A percentile compares a stretch with the other conserved stretches of the same genome.
These are phyloP conservation scores for Vararia minispora DNA, from an alignment of 768 basidiomycete species.

Conservation along the genomic window DNA sequence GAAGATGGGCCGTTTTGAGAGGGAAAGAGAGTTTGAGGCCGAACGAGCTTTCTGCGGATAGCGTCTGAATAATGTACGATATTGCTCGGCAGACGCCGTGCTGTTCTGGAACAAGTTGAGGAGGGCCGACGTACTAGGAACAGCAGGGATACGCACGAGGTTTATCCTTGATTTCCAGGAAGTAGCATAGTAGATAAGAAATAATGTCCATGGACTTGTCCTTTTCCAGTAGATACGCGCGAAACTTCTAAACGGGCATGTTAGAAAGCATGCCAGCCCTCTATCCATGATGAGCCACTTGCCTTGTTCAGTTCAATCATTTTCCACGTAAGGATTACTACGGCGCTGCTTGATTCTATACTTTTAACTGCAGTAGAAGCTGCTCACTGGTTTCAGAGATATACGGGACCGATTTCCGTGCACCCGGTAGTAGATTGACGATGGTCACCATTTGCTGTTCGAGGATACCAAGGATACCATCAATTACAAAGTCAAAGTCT, in stretches of 20 bases:
- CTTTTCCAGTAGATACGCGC: conserved; percentile 67
- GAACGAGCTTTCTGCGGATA: conserved; percentile 79
- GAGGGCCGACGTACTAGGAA: conserved; percentile 2
- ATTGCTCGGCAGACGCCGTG: conserved; percentile 83
- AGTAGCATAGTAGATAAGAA: conserved; percentile 69
- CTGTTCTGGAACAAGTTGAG: conserved; percentile 45
- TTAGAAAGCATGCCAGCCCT: background rate
- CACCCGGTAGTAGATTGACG: conserved; percentile 74
- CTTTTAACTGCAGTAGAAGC: background rate
- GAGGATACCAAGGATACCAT: conserved; percentile 57
- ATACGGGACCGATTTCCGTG: conserved; percentile 74
- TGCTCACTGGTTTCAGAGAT: conserved; percentile 68
- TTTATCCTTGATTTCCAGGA: conserved; percentile 87
- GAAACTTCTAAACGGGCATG: conserved; percentile 72
- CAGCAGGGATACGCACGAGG: conserved; percentile 46
- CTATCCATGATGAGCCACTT: background rate
- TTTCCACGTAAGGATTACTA: conserved; percentile 83
- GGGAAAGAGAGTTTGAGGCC: conserved; percentile 57
- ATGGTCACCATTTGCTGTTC: conserved; percentile 67
- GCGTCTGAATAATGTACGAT: conserved; percentile 84
- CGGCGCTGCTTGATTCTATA: conserved; percentile 4
- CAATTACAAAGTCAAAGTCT: conserved; percentile 79
- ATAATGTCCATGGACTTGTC: conserved; percentile 70
- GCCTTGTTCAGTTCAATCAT: conserved; percentile 91
- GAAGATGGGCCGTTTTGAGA: conserved; percentile 46